Percentiles rank a stretch among this genome's conserved stretches.
phyloP scores from a whole-genome alignment of 257 asterid genomes.

The Ilex asprella region DNA sequence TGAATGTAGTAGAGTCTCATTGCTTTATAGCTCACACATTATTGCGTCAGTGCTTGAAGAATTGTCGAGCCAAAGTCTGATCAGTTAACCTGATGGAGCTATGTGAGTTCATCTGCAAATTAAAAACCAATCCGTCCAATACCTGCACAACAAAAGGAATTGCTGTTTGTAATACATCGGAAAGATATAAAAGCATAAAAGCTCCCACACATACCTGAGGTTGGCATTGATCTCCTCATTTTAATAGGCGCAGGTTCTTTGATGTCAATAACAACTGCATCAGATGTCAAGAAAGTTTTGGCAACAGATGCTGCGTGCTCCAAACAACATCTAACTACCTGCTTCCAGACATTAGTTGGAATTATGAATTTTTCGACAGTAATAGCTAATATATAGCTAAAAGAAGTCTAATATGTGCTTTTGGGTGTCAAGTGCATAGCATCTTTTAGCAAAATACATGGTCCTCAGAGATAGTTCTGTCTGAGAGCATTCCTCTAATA shows the following conservation, averaged over 20 bases:
- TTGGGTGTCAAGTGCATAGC: too few species aligned
- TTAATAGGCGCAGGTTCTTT: constrained; percentile 33
- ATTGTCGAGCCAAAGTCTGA: too few species aligned
- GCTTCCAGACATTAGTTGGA: background rate
- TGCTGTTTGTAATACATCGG: background rate
- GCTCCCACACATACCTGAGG: constrained; percentile 34
- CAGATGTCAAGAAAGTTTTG: constrained; percentile 59
- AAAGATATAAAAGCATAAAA: background rate
- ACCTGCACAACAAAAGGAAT: constrained; percentile 27
- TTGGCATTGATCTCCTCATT: constrained; percentile 40
- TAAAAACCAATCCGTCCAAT: constrained; percentile 35
- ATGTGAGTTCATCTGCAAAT: constrained; percentile 2
- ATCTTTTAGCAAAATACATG: too few species aligned
- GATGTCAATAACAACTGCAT: constrained; percentile 71
- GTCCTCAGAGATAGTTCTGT: too few species aligned
- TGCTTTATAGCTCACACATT: too few species aligned
- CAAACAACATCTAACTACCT: constrained; percentile 87
- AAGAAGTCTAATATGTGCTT: too few species aligned
- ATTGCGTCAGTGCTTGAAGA: too few species aligned
- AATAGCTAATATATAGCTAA: too few species aligned
- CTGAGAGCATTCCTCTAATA: too few species aligned
- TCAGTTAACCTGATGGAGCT: too few species aligned
- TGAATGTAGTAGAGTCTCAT: too few species aligned
- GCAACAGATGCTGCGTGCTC: constrained; percentile 81
- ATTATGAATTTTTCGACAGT: too few species aligned